phyloP scores from a whole-genome alignment of 345 rosid genomes.

The Eucalyptus curtisii region DNA sequence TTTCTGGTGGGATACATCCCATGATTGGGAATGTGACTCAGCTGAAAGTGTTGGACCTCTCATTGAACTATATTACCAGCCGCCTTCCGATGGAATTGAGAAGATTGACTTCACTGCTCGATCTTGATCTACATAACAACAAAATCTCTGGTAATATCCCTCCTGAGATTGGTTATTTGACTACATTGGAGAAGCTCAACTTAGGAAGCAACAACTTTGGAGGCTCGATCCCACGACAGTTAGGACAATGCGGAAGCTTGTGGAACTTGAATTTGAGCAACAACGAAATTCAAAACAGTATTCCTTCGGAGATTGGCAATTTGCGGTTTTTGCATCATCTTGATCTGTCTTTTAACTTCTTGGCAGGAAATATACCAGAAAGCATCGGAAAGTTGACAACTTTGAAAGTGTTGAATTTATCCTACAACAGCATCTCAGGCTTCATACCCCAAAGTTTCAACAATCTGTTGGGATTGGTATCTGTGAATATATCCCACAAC shows the following conservation, averaged over 20 bases:
- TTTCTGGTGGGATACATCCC: background rate
- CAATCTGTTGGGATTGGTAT: background rate
- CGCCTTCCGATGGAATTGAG: background rate
- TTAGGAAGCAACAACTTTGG: background rate
- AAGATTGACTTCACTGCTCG: background rate
- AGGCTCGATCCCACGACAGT: background rate
- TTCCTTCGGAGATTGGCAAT: background rate
- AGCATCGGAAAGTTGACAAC: background rate
- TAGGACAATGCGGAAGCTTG: background rate
- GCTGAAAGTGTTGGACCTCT: background rate
- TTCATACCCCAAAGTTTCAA: constrained; percentile 1
- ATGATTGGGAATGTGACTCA: background rate
- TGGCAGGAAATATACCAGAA: background rate
- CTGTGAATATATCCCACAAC: constrained; percentile 8
- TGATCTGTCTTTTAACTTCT: background rate
- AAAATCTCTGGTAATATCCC: constrained; percentile 9
- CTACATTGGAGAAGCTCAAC: background rate
- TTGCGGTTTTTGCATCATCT: background rate
- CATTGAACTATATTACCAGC: background rate
- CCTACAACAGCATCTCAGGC: constrained; percentile 4
- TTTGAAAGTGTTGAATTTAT: background rate
- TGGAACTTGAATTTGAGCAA: constrained; percentile 3
- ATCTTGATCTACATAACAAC: background rate
- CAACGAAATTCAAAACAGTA: background rate
- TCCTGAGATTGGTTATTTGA: background rate